Conservation (phyloP, 139 green algal genomes). For the Chlorella sp. region DNA sequence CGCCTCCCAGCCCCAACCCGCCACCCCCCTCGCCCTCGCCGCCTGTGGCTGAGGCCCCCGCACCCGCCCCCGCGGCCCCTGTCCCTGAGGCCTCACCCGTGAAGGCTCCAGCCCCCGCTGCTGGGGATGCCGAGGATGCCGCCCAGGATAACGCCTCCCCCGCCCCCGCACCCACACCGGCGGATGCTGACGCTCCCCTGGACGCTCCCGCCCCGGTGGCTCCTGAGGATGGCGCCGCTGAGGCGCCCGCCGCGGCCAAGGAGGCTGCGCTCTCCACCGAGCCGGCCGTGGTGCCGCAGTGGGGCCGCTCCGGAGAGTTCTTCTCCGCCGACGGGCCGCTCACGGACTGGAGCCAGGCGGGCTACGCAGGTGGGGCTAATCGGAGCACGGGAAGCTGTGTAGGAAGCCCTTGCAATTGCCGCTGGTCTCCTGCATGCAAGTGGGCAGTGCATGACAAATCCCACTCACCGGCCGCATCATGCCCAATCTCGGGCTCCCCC, state of each 20-base stretch:
- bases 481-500: not conserved
- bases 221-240: too few species aligned
- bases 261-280: not conserved
- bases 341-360: slow-evolving; percentile 16
- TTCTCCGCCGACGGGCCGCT: not conserved
- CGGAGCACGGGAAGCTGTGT: not conserved
- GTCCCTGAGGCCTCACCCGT: too few species aligned
- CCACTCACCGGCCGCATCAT: not conserved
- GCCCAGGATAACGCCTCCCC: not conserved
- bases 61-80: not conserved
- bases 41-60: not conserved
- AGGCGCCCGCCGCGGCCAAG: not conserved
- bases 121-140: too few species aligned
- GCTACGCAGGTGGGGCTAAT: not conserved
- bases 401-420: too few species aligned
- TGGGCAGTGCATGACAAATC: not conserved
- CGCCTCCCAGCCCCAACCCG: not conserved
- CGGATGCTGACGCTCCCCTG: not conserved
- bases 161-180: not conserved
- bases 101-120: not conserved
- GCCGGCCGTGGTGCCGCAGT: slow-evolving; percentile 14
- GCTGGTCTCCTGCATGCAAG: too few species aligned
- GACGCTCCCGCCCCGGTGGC: too few species aligned
- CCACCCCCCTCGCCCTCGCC: not conserved
- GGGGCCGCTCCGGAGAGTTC: slow-evolving; percentile 9